A percentile compares a stretch with the other conserved stretches of the same genome.
Conservation (phyloP, 108 stramenopile species). For the Nitzschia sp. region DNA sequence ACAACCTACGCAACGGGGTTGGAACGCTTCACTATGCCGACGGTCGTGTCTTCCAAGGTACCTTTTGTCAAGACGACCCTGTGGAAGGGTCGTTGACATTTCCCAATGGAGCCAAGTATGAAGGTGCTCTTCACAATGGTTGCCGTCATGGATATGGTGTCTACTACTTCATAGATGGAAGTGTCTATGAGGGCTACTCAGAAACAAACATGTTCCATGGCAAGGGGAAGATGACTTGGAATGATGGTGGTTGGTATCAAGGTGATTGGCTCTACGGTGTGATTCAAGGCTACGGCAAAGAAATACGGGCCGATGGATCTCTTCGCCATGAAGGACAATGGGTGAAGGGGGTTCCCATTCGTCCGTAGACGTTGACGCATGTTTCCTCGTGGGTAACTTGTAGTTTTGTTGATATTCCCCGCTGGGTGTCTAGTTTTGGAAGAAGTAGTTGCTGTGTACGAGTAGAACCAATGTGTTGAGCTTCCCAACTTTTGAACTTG, state of each 20-base stretch:
- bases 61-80: constrained; percentile 21
- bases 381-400: too few species aligned
- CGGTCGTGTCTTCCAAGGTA: constrained; percentile 35
- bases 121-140: constrained; percentile 38
- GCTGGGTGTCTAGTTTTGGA: too few species aligned
- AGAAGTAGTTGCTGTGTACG: too few species aligned
- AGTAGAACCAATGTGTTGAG: too few species aligned
- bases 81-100: constrained; percentile 23
- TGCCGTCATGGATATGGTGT: constrained; percentile 41
- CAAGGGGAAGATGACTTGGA: constrained; percentile 47
- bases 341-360: constrained; percentile 39
- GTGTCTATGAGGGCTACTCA: constrained; percentile 30
- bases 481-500: neutral
- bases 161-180: constrained; percentile 27
- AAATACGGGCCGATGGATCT: constrained; percentile 40
- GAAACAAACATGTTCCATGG: constrained; percentile 34
- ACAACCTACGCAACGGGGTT: constrained; percentile 27
- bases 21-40: constrained; percentile 34
- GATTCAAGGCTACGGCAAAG: constrained; percentile 45
- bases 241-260: constrained; percentile 52
- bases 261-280: constrained; percentile 51
- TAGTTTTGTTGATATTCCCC: too few species aligned
- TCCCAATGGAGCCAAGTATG: constrained; percentile 38
- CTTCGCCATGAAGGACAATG: constrained; percentile 43
- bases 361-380: neutral